Evolutionary conservation across 495 filamentous ascomycete genomes (phyloP).

Genomic region (Hyaloscypha variabilis): DNA sequence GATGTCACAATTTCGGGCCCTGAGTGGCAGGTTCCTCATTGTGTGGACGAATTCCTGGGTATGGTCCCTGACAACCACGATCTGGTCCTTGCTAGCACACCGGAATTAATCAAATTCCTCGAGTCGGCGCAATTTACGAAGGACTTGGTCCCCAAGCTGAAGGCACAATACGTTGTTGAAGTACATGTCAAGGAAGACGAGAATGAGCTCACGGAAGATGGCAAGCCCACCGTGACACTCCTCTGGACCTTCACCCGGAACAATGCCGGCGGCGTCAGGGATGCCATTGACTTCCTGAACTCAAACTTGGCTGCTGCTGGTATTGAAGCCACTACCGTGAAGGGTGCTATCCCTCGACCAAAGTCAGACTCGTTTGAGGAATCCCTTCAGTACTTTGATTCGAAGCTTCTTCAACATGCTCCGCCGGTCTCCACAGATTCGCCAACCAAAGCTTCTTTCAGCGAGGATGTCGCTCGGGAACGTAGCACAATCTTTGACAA

Average conservation of each 20-base stretch:
- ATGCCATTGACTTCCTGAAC: constrained; percentile 93
- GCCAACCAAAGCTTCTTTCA: constrained; percentile 76
- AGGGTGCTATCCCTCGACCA: constrained; percentile 90
- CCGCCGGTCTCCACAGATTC: constrained; percentile 82
- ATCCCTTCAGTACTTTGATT: constrained; percentile 92
- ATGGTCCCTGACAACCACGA: constrained; percentile 98
- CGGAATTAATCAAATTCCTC: constrained; percentile 75
- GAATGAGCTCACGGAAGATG: constrained; percentile 56
- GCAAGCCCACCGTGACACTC: constrained; percentile 50
- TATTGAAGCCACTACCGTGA: constrained; percentile 83
- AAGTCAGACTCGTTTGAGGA: constrained; percentile 99
- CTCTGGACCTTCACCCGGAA: constrained; percentile 85
- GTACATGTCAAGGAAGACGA: constrained; percentile 65
- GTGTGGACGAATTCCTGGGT: constrained; percentile 91
- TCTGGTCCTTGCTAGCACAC: constrained; percentile 75
- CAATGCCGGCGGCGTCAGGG: constrained; percentile 92
- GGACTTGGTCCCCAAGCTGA: constrained; percentile 81
- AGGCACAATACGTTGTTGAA: constrained; percentile 88
- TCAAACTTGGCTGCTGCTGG: constrained; percentile 78
- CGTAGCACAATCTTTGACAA: constrained; percentile 83
- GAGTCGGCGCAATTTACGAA: constrained; percentile 74
- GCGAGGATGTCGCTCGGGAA: constrained; percentile 73
- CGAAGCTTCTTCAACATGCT: constrained; percentile 90
- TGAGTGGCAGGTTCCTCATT: constrained; percentile 95
- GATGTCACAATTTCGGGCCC: constrained; percentile 93